Evolutionary conservation across 441 rosid species (phyloP).

Genomic region (Dalechampia spathulata): DNA sequence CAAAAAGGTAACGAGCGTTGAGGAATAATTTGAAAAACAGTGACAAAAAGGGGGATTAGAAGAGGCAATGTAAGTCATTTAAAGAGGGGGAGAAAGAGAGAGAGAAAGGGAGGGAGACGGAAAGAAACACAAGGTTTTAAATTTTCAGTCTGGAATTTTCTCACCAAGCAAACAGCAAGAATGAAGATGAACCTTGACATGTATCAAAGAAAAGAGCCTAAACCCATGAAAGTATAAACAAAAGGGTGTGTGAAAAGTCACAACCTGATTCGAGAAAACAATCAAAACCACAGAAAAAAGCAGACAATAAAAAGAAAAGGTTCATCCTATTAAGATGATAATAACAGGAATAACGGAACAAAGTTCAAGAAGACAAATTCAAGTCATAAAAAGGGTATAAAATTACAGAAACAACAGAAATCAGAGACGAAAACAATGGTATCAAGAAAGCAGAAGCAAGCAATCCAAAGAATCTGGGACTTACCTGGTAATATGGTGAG

Average conservation of each 20-base stretch:
- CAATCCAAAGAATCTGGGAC: conserved; percentile 1
- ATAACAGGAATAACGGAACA: conserved; percentile 1
- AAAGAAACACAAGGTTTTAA: conserved; percentile 6
- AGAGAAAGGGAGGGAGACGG: background rate
- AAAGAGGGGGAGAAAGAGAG: background rate
- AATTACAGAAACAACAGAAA: background rate
- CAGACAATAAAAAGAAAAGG: background rate
- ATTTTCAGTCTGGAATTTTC: conserved; percentile 4
- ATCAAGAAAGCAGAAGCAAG: background rate
- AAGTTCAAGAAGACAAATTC: background rate
- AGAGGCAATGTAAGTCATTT: background rate
- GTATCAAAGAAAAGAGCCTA: background rate
- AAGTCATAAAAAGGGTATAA: background rate
- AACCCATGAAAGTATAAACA: conserved; percentile 6
- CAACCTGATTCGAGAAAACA: background rate
- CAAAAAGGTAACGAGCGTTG: background rate
- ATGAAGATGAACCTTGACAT: background rate
- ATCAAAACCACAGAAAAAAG: background rate
- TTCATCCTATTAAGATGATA: background rate
- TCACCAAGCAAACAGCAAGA: conserved; percentile 16
- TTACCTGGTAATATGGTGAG: conserved; percentile 12
- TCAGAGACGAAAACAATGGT: background rate
- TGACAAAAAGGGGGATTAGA: background rate
- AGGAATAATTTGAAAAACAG: background rate
- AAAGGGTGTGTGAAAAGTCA: conserved; percentile 9